phyloP scores from a whole-genome alignment of 495 filamentous ascomycete genomes.

The Schizothecium vesticola region DNA sequence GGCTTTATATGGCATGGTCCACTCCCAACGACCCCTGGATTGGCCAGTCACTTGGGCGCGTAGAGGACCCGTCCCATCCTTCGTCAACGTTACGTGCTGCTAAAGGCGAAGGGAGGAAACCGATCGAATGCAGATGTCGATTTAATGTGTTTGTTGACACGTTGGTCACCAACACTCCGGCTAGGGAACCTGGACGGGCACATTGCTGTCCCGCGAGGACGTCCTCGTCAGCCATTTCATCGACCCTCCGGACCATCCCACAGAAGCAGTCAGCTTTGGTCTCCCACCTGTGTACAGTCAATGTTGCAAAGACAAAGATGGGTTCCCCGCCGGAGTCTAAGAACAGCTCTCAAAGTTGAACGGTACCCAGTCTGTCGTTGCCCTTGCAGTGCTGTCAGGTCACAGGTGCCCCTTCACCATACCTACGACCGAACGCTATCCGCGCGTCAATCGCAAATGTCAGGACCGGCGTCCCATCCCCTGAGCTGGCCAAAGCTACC shows the following conservation, averaged over 20 bases:
- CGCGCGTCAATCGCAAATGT: neutral
- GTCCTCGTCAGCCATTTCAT: neutral
- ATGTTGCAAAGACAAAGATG: neutral
- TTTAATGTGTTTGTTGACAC: neutral
- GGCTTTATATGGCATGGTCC: neutral
- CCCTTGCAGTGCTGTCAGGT: too few species aligned
- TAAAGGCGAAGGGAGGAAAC: neutral
- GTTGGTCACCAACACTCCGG: neutral
- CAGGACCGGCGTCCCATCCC: neutral
- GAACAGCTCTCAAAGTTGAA: neutral
- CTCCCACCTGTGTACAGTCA: too few species aligned
- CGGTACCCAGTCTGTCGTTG: neutral
- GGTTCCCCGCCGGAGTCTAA: too few species aligned
- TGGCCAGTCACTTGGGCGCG: neutral
- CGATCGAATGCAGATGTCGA: neutral
- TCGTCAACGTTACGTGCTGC: neutral
- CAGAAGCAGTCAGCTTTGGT: too few species aligned
- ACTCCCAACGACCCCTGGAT: neutral
- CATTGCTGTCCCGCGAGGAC: neutral
- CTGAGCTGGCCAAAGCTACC: neutral
- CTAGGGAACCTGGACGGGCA: neutral
- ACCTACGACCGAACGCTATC: too few species aligned
- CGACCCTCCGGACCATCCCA: neutral
- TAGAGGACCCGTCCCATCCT: neutral
- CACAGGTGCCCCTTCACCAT: too few species aligned